phyloP scores from a whole-genome alignment of 1,284 basidiomycete genomes.

The Ustilago esculenta region DNA sequence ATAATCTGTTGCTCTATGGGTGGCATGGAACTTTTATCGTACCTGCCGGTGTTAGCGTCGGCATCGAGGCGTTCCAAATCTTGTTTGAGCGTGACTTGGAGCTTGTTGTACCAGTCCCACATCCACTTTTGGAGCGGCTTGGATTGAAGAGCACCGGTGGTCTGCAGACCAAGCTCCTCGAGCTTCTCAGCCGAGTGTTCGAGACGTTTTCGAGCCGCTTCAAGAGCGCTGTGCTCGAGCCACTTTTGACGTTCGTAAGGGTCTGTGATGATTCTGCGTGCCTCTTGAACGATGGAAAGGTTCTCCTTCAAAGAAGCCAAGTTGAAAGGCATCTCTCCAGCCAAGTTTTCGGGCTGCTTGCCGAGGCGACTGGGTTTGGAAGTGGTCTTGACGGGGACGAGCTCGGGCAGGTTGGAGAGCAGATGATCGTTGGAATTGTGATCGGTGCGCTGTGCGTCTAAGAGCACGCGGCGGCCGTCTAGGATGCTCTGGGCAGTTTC shows the following conservation, averaged over 20 bases:
- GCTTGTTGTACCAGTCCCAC: conserved; percentile 65
- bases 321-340: conserved; percentile 58
- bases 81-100: conserved; percentile 41
- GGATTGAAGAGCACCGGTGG: conserved; percentile 47
- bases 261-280: conserved; percentile 47
- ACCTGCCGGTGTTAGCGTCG: conserved; percentile 1
- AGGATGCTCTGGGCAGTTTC: conserved; percentile 43
- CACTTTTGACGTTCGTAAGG: conserved; percentile 64
- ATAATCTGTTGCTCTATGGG: conserved; percentile 53
- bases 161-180: conserved; percentile 54
- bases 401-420: conserved; percentile 36
- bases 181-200: conserved; percentile 54
- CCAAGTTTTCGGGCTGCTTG: conserved; percentile 24
- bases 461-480: conserved; percentile 35
- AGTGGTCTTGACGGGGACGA: conserved; percentile 50
- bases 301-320: conserved; percentile 57
- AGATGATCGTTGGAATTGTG: conserved; percentile 6
- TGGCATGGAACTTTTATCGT: conserved; percentile 12
- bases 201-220: conserved; percentile 61
- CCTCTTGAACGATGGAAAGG: conserved; percentile 56
- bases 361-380: conserved; percentile 36
- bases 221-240: conserved; percentile 63
- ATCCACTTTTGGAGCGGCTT: conserved; percentile 63
- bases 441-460: conserved; percentile 17
- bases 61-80: conserved; percentile 46